Percentiles rank a stretch among this genome's conserved stretches.
Conservation (phyloP, 495 filamentous ascomycete species). For the Podospora appendiculata region DNA sequence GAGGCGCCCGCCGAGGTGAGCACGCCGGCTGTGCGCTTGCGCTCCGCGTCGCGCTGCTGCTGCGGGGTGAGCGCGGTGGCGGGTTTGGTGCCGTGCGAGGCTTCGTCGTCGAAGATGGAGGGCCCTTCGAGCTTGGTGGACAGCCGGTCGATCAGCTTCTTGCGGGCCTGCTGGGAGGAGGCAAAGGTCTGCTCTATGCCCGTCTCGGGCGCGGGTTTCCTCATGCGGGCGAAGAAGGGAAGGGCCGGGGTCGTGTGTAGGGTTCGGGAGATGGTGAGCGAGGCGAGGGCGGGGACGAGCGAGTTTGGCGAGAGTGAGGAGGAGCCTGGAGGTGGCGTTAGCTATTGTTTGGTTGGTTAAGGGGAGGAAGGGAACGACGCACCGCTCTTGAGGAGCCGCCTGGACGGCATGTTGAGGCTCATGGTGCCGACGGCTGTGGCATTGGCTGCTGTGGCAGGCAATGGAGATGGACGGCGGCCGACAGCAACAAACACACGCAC, state of each 20-base stretch:
- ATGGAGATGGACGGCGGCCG: too few species aligned
- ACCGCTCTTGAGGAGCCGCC: conserved; percentile 34
- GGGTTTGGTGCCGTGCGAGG: conserved; percentile 8
- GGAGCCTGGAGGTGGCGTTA: not conserved
- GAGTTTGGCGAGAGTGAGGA: conserved; percentile 8
- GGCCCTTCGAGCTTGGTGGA: conserved; percentile 21
- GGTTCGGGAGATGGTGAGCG: conserved; percentile 19
- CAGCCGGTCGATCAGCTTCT: conserved; percentile 23
- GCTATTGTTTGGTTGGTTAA: not conserved
- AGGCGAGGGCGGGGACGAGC: conserved; percentile 4
- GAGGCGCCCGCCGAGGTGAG: conserved; percentile 5
- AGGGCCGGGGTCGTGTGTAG: conserved; percentile 24
- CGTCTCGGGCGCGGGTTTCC: not conserved
- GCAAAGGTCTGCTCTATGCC: conserved; percentile 1
- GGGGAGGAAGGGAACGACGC: conserved; percentile 8
- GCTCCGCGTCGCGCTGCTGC: not conserved
- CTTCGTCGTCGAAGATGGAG: conserved; percentile 57
- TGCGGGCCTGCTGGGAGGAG: conserved; percentile 16
- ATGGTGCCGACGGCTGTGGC: conserved; percentile 26
- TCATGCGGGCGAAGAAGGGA: conserved; percentile 20
- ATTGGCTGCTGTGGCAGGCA: conserved; percentile 3
- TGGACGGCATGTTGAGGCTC: conserved; percentile 36
- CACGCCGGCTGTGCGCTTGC: too few species aligned
- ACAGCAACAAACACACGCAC: too few species aligned
- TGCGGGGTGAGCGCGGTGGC: not conserved